Evolutionary conservation across 1,284 basidiomycete species (phyloP).

Genomic region (Ceratobasidium sp.): DNA sequence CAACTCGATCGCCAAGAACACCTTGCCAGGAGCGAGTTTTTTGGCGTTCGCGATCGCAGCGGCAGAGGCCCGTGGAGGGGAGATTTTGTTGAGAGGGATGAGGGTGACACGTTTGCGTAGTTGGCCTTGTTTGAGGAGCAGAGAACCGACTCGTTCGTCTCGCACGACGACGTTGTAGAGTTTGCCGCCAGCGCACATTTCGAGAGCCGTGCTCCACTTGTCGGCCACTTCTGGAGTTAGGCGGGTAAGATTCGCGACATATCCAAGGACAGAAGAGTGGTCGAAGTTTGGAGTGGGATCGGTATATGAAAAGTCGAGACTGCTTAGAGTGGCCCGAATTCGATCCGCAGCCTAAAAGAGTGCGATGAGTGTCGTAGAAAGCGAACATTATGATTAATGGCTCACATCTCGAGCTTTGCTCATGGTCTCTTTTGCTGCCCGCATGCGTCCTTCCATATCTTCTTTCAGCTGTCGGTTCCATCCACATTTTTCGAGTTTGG

Average conservation of each 20-base stretch:
- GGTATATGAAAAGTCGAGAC: conserved; percentile 85
- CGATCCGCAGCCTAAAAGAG: conserved; percentile 69
- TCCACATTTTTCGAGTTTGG: conserved; percentile 66
- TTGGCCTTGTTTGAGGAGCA: conserved; percentile 81
- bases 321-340: conserved; percentile 71
- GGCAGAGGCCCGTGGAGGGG: not conserved
- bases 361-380: conserved; percentile 12
- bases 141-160: conserved; percentile 87
- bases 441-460: conserved; percentile 65
- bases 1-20: conserved; percentile 84
- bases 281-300: conserved; percentile 86
- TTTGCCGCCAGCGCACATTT: conserved; percentile 89
- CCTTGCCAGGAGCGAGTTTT: conserved; percentile 82
- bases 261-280: conserved; percentile 85
- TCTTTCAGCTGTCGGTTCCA: conserved; percentile 83
- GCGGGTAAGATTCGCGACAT: conserved; percentile 86
- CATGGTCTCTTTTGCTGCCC: conserved; percentile 65
- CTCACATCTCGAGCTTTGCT: conserved; percentile 70
- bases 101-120: conserved; percentile 92
- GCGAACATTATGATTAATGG: conserved; percentile 36
- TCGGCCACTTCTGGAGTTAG: conserved; percentile 71
- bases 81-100: conserved; percentile 94
- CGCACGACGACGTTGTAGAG: conserved; percentile 97
- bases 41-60: conserved; percentile 79
- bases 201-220: conserved; percentile 87